These are phyloP conservation scores for Neonectria neomacrospora DNA, from an alignment of 2,329 filamentous ascomycete genomes.

Conservation along the genomic window DNA sequence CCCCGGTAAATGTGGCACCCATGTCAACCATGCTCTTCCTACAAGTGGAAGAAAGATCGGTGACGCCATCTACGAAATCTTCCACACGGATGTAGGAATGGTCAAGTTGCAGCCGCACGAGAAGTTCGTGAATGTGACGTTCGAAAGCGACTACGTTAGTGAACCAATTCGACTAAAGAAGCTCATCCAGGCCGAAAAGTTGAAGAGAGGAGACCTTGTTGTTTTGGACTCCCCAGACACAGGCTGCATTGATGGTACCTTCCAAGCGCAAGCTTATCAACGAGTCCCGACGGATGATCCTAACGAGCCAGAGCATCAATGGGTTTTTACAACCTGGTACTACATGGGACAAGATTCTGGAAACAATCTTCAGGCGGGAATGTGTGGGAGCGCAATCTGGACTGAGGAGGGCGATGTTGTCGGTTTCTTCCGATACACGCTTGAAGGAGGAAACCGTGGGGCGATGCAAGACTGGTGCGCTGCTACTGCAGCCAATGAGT, in stretches of 20 bases:
- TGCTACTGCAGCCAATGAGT: slow-evolving; percentile 8
- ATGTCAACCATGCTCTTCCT: neutral
- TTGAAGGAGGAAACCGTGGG: neutral
- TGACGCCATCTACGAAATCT: slow-evolving; percentile 7
- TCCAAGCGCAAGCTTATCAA: neutral
- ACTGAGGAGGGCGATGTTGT: slow-evolving; percentile 9
- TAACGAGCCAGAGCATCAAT: neutral
- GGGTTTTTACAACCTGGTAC: slow-evolving; percentile 3
- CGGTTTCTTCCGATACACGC: slow-evolving; percentile 16
- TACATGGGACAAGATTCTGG: slow-evolving; percentile 9
- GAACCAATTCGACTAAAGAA: neutral
- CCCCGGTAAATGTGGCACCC: neutral
- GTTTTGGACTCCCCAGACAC: slow-evolving; percentile 10
- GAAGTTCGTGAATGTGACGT: neutral
- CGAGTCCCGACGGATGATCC: neutral
- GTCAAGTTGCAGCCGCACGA: neutral
- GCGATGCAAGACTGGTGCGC: slow-evolving; percentile 14
- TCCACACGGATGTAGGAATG: neutral
- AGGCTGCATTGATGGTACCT: slow-evolving; percentile 8
- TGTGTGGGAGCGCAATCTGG: slow-evolving; percentile 15
- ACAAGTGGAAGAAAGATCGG: slow-evolving; percentile 5
- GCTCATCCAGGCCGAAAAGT: neutral
- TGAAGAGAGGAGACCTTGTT: neutral
- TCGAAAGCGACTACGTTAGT: neutral
- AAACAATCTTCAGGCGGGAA: neutral